Conservation (phyloP, 495 filamentous ascomycete species). For the Tuber indicum region DNA sequence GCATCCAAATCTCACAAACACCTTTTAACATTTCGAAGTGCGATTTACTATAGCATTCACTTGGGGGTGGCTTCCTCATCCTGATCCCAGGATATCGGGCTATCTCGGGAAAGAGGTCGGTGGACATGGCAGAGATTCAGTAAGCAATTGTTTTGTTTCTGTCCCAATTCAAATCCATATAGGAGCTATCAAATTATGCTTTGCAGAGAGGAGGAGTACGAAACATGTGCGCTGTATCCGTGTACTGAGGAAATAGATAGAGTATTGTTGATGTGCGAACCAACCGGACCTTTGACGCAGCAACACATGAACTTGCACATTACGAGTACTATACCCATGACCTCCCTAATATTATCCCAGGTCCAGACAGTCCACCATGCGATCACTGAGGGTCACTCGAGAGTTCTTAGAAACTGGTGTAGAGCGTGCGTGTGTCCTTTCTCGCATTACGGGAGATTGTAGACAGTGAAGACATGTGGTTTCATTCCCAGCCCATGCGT, state of each 20-base stretch:
- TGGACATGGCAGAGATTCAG: not conserved
- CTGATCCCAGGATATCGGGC: not conserved
- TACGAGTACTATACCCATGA: not conserved
- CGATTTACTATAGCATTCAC: not conserved
- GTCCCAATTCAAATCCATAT: not conserved
- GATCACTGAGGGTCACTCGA: slow-evolving; percentile 3
- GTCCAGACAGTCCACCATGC: not conserved
- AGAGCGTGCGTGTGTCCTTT: not conserved
- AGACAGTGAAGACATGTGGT: not conserved
- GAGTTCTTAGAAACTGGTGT: not conserved
- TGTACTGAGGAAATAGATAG: not conserved
- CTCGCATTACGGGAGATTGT: not conserved
- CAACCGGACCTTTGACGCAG: not conserved
- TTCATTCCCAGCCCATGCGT: not conserved
- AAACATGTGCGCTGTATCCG: not conserved
- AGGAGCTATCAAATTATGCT: not conserved
- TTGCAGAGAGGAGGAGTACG: not conserved
- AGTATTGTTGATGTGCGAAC: not conserved
- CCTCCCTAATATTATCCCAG: not conserved
- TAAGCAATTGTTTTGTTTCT: not conserved
- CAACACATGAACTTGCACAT: not conserved
- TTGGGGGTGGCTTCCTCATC: not conserved
- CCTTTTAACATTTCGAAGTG: not conserved
- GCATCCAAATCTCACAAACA: not conserved
- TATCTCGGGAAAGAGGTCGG: not conserved